Evolutionary conservation across 352 stramenopile species (phyloP).

Genomic region (Phytophthora aleatoria): DNA sequence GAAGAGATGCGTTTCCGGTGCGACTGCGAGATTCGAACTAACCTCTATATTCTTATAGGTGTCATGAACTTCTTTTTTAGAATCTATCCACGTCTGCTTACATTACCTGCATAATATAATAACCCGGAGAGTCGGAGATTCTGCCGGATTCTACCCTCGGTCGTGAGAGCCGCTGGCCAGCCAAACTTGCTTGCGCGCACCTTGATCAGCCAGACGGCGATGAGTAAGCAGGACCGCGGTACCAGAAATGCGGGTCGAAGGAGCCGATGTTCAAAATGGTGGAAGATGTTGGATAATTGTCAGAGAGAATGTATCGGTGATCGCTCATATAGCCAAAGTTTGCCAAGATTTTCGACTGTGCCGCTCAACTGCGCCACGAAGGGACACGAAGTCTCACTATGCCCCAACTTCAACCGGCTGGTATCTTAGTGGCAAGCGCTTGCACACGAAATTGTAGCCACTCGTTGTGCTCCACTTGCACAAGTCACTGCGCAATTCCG

Average conservation of each 20-base stretch:
- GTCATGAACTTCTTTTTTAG: neutral
- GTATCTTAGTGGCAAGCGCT: neutral
- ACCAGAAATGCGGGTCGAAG: slow-evolving; percentile 8
- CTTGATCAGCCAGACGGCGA: slow-evolving; percentile 22
- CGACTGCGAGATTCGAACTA: slow-evolving; percentile 19
- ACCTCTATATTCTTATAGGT: slow-evolving; percentile 5
- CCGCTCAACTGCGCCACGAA: slow-evolving; percentile 6
- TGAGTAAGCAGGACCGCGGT: slow-evolving; percentile 11
- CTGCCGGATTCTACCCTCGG: slow-evolving; percentile 8
- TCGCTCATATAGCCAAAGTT: neutral
- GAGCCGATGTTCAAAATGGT: neutral
- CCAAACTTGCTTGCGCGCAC: neutral
- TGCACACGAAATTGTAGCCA: slow-evolving; percentile 17
- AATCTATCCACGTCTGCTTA: neutral
- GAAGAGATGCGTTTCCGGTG: slow-evolving; percentile 15
- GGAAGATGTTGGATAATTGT: slow-evolving; percentile 9
- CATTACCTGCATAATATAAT: slow-evolving; percentile 4
- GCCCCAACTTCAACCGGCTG: slow-evolving; percentile 18
- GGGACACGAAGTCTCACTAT: slow-evolving; percentile 7
- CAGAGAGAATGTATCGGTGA: neutral
- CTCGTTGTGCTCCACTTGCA: slow-evolving; percentile 10
- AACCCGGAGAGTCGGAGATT: slow-evolving; percentile 15
- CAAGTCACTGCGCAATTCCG: slow-evolving; percentile 3
- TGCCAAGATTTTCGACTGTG: neutral
- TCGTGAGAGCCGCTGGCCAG: slow-evolving; percentile 4